These are phyloP conservation scores for Calonectria crousiana DNA, from an alignment of 2,329 filamentous ascomycete genomes.

Conservation along the genomic window DNA sequence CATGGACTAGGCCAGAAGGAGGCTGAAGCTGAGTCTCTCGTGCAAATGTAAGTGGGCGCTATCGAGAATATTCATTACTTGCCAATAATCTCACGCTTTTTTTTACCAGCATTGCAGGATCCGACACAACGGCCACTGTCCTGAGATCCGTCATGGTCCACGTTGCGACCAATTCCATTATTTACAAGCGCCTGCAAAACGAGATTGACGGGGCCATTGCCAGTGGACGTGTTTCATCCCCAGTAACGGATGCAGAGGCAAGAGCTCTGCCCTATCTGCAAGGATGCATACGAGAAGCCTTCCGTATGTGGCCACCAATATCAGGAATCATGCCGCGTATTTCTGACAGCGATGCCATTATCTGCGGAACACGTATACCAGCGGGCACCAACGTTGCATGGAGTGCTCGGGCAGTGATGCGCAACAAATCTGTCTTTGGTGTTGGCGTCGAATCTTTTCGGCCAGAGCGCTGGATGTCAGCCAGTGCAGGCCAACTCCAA, in stretches of 20 bases:
- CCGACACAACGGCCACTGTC: conserved; percentile 21
- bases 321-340: conserved; percentile 21
- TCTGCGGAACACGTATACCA: conserved; percentile 14
- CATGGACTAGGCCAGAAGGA: conserved; percentile 19
- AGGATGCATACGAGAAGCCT: conserved; percentile 13
- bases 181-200: not conserved
- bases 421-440: conserved; percentile 15
- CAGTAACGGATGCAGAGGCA: conserved; percentile 5
- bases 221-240: not conserved
- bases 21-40: conserved; percentile 18
- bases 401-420: conserved; percentile 24
- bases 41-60: conserved; percentile 14
- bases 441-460: not conserved
- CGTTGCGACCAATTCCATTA: not conserved
- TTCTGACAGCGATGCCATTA: conserved; percentile 6
- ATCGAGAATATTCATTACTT: not conserved
- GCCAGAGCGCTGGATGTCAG: conserved; percentile 15
- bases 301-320: conserved; percentile 25
- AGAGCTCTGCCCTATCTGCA: conserved; percentile 9
- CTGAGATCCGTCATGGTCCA: conserved; percentile 12
- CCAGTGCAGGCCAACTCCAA: not conserved
- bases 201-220: conserved; percentile 17
- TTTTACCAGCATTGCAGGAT: conserved; percentile 21
- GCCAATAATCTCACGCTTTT: not conserved
- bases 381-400: conserved; percentile 22